A percentile compares a stretch with the other conserved stretches of the same genome.
Conservation (phyloP, 176 grass and related monocot genomes). For the Tillandsia leiboldiana region DNA sequence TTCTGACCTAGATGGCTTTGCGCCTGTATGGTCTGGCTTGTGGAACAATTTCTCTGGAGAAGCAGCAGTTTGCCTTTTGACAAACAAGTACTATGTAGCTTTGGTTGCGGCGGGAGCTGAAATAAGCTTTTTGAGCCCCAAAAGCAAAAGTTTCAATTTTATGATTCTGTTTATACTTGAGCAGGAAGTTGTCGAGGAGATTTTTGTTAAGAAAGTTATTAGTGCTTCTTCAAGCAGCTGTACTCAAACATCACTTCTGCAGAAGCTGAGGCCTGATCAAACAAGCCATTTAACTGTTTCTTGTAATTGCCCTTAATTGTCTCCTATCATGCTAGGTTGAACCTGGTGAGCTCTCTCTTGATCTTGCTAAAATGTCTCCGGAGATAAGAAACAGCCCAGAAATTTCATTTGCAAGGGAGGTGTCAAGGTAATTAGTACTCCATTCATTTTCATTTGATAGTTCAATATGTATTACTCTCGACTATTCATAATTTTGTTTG, state of each 20-base stretch:
- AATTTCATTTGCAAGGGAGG: slow-evolving; percentile 78
- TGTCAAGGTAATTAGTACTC: slow-evolving; percentile 54
- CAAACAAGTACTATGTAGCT: too few relatives aligned
- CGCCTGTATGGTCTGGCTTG: background rate
- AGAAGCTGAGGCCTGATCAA: too few relatives aligned
- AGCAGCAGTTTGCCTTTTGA: too few relatives aligned
- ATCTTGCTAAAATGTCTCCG: slow-evolving; percentile 93
- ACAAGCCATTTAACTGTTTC: background rate
- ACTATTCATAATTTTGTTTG: background rate
- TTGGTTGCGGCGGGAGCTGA: too few relatives aligned
- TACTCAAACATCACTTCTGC: too few relatives aligned
- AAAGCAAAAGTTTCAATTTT: too few relatives aligned
- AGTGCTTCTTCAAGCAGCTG: too few relatives aligned
- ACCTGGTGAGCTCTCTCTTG: slow-evolving; percentile 74
- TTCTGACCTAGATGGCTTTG: slow-evolving; percentile 8
- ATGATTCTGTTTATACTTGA: too few relatives aligned
- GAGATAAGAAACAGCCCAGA: slow-evolving; percentile 67
- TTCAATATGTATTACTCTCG: background rate
- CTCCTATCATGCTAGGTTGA: slow-evolving; percentile 45
- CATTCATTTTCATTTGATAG: background rate
- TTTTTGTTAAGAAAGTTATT: too few relatives aligned
- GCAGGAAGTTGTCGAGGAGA: too few relatives aligned
- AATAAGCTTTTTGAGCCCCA: background rate
- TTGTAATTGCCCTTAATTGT: slow-evolving; percentile 20
- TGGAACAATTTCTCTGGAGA: too few relatives aligned